These are phyloP conservation scores for Neobulgaria alba DNA, from an alignment of 2,329 filamentous ascomycete species.

Conservation along the genomic window DNA sequence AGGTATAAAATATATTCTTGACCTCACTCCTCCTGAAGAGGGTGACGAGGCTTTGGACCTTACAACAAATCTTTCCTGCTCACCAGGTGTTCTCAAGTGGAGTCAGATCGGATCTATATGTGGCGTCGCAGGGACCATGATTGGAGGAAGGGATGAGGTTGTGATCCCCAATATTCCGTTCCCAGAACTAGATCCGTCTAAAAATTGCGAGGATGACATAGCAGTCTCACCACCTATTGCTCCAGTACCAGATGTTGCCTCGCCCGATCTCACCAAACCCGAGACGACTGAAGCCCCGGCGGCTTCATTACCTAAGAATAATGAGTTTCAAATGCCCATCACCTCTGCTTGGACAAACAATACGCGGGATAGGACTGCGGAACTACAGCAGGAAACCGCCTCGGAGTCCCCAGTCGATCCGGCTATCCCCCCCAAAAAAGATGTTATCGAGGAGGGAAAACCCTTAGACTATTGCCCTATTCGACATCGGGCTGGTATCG, in stretches of 20 bases:
- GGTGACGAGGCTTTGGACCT: conserved; percentile 55
- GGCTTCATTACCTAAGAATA: background rate
- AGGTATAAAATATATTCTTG: conserved; percentile 49
- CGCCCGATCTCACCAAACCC: background rate
- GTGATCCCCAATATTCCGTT: background rate
- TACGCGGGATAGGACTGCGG: background rate
- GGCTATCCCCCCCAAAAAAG: background rate
- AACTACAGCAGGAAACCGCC: conserved; percentile 1
- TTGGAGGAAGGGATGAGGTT: conserved; percentile 41
- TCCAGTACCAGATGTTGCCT: background rate
- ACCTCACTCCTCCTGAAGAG: conserved; percentile 53
- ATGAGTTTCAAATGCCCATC: no score
- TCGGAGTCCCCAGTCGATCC: background rate
- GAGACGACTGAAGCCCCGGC: background rate
- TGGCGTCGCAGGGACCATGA: conserved; percentile 31
- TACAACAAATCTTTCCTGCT: conserved; percentile 49
- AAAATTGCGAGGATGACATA: background rate
- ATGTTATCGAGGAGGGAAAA: conserved; percentile 3
- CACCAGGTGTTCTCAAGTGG: conserved; percentile 48
- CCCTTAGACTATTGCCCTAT: conserved; percentile 54
- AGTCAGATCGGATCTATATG: conserved; percentile 34
- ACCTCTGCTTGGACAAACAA: background rate
- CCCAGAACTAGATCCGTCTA: background rate
- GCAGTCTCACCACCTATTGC: background rate
- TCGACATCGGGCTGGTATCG: conserved; percentile 54